phyloP scores from a whole-genome alignment of 257 asterid species.

The Pogostemon cablin region DNA sequence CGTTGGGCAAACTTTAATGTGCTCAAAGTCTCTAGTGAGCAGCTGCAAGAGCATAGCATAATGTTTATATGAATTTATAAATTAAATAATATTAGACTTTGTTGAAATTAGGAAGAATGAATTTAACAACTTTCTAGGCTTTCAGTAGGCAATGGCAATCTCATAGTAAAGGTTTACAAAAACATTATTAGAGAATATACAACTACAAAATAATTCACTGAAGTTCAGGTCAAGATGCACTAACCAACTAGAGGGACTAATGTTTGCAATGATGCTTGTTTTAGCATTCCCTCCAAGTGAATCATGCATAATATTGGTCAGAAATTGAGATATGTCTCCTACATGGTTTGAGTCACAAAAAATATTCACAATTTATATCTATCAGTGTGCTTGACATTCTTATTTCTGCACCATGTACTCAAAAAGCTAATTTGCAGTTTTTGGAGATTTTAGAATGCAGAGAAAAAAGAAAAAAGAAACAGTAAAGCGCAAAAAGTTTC shows the following conservation, averaged over 20 bases:
- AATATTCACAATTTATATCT: not conserved
- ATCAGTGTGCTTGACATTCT: not conserved
- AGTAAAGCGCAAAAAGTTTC: slow-evolving; percentile 16
- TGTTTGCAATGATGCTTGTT: slow-evolving; percentile 90
- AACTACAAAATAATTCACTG: slow-evolving; percentile 2
- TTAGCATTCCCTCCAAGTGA: slow-evolving; percentile 98
- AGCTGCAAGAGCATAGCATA: slow-evolving; percentile 50
- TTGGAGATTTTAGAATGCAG: not conserved
- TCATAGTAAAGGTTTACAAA: slow-evolving; percentile 7
- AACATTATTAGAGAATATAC: slow-evolving; percentile 4
- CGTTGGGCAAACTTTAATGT: slow-evolving; percentile 91
- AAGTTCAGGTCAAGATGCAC: slow-evolving; percentile 30
- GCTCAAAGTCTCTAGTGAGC: slow-evolving; percentile 81
- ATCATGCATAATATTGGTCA: slow-evolving; percentile 53
- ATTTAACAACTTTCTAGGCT: slow-evolving; percentile 17
- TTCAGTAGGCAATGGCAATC: slow-evolving; percentile 14
- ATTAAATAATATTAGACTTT: slow-evolving; percentile 5
- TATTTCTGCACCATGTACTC: not conserved
- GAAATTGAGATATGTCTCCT: slow-evolving; percentile 19
- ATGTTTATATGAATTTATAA: slow-evolving; percentile 28
- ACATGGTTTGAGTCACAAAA: not conserved
- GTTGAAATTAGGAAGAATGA: slow-evolving; percentile 6
- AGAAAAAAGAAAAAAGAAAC: not conserved
- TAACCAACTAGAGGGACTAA: slow-evolving; percentile 86
- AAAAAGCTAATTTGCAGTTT: slow-evolving; percentile 10